Evolutionary conservation across 2,329 filamentous ascomycete species (phyloP), one percentile per base, ranked within the genome.

Genomic region (Neoarthrinium moseri): DNA sequence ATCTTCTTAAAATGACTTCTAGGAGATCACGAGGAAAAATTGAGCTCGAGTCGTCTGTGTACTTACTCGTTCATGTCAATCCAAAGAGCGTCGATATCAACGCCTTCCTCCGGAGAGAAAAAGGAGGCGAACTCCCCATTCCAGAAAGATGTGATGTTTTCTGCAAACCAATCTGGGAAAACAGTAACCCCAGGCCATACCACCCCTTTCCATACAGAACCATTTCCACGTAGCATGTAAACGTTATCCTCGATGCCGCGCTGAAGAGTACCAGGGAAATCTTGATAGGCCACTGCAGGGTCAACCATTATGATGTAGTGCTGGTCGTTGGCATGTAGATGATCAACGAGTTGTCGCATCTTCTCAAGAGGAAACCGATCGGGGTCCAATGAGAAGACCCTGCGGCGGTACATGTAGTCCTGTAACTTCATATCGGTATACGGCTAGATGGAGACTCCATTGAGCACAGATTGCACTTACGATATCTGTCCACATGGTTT

Each of bases 291-390:
- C 15, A 76, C 72, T 1, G 81, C 81, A 3, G 86, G 85, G 54
- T 94, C 89, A 1, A 92, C 85, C 81, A 94, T 94, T 37, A 91
- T 68, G 23, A 89, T 77, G 52, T 88, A 89, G 37, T 86, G 77
- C 60, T 90, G 86, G 33, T 86, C 66, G 46, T 82, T 76, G 6
- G 67, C 62, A 56, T 91, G 87, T 0, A 94, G 74, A 18, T 85
- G 79, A 27, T 77, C 70, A 18, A 86, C 82, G 2, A 91, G 67
- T 53, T 86, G 77, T 29, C 79, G 81, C 71, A 90, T 78, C 61
- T 77, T 75, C 0, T 72, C 46, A 5, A 86, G 58, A 0, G 84
- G 78, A 58, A 84, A 89, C 24, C 84, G 70, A 3, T 82, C 72
- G 0, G 81, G 77, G 50, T 89, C 86, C 1, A 83, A 67, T 0